Conservation (phyloP, 2,329 filamentous ascomycete genomes). For the Magnaporthiopsis incrustans region DNA sequence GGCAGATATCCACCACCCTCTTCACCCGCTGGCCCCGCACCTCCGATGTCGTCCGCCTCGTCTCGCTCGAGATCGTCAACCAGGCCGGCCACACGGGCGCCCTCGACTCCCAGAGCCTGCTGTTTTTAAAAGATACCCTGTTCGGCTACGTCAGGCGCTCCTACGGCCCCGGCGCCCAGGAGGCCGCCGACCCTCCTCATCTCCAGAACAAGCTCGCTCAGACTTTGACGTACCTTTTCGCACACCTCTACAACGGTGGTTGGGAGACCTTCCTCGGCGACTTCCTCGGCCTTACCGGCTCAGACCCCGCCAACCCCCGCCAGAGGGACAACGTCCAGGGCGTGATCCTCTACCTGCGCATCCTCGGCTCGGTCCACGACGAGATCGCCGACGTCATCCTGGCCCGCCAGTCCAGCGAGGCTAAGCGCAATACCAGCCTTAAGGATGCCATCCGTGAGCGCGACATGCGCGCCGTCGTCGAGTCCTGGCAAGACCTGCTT, state of each 20-base stretch:
- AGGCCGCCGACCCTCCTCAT: conserved; percentile 58
- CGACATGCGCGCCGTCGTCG: conserved; percentile 81
- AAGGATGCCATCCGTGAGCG: conserved; percentile 84
- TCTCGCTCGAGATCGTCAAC: conserved; percentile 88
- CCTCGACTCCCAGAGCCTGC: conserved; percentile 64
- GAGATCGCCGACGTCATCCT: conserved; percentile 94
- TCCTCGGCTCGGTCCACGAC: conserved; percentile 86
- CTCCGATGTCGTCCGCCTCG: conserved; percentile 78
- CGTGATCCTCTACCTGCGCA: conserved; percentile 79
- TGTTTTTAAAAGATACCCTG: conserved; percentile 71
- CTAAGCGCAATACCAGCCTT: conserved; percentile 77
- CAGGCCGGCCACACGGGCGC: conserved; percentile 76
- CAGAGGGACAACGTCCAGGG: conserved; percentile 63
- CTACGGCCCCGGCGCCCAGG: conserved; percentile 51
- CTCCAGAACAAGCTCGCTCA: conserved; percentile 98
- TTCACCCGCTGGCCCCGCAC: conserved; percentile 72
- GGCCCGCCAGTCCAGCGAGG: conserved; percentile 66
- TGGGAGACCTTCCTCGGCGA: conserved; percentile 93
- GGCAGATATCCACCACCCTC: conserved; percentile 81
- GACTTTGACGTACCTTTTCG: conserved; percentile 89
- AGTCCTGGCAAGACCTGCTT: conserved; percentile 87
- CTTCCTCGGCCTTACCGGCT: conserved; percentile 66
- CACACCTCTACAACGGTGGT: conserved; percentile 72
- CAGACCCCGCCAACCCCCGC: conserved; percentile 41
- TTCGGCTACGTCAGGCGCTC: conserved; percentile 71